Evolutionary conservation across 1,139 yeast species (phyloP).

Genomic region (Yamadazyma friedrichii): DNA sequence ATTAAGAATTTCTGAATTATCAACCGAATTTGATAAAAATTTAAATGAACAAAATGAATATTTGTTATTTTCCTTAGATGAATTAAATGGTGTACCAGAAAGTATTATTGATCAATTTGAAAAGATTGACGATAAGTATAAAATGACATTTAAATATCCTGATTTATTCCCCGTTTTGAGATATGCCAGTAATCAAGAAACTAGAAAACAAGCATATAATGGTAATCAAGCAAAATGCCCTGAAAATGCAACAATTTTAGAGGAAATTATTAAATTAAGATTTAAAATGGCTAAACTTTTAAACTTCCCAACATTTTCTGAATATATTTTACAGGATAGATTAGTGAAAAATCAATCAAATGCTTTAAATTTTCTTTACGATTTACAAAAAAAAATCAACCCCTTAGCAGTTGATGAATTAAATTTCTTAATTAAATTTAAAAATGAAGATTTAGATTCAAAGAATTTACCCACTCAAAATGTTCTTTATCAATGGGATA

Average conservation of each 20-base stretch:
- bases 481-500: slow-evolving; percentile 70
- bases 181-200: slow-evolving; percentile 59
- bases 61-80: slow-evolving; percentile 57
- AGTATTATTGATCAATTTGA: slow-evolving; percentile 60
- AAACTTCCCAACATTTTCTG: slow-evolving; percentile 68
- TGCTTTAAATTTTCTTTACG: slow-evolving; percentile 60
- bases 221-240: slow-evolving; percentile 69
- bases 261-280: slow-evolving; percentile 59
- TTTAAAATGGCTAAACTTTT: slow-evolving; percentile 58
- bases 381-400: slow-evolving; percentile 54
- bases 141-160: slow-evolving; percentile 80
- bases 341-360: slow-evolving; percentile 71
- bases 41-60: slow-evolving; percentile 70
- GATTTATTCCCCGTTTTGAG: slow-evolving; percentile 76
- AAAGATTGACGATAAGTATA: slow-evolving; percentile 40
- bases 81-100: slow-evolving; percentile 73
- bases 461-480: slow-evolving; percentile 42
- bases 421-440: slow-evolving; percentile 47
- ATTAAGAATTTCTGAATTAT: slow-evolving; percentile 56
- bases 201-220: slow-evolving; percentile 63
- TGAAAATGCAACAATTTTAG: slow-evolving; percentile 58
- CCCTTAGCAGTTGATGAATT: slow-evolving; percentile 62
- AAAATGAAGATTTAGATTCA: slow-evolving; percentile 48
- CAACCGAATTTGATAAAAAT: slow-evolving; percentile 60
- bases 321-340: slow-evolving; percentile 68